These are phyloP conservation scores for Massarina eburnea DNA, from an alignment of 2,329 filamentous ascomycete genomes.

Conservation along the genomic window DNA sequence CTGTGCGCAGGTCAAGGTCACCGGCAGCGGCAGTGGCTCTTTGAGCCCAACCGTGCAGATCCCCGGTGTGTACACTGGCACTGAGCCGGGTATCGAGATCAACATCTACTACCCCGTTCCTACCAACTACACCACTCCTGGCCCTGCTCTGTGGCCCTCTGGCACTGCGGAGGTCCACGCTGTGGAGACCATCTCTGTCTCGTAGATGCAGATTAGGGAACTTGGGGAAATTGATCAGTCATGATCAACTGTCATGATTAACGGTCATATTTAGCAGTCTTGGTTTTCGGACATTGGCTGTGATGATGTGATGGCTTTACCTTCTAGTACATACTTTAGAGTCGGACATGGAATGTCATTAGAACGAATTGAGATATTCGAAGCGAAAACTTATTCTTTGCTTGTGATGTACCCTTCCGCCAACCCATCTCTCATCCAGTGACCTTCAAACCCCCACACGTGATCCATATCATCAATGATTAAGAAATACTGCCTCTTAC, in stretches of 20 bases:
- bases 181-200: not conserved
- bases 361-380: not conserved
- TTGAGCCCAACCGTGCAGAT: slow-evolving; percentile 45
- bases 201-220: not conserved
- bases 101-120: slow-evolving; percentile 54
- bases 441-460: slow-evolving; percentile 11
- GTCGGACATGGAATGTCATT: too few species aligned
- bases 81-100: slow-evolving; percentile 59
- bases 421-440: not conserved
- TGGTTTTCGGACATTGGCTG: too few species aligned
- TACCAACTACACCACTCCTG: slow-evolving; percentile 12
- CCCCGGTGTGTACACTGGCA: slow-evolving; percentile 56
- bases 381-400: not conserved
- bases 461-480: slow-evolving; percentile 14
- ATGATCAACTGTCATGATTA: too few species aligned
- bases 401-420: too few species aligned
- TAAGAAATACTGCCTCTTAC: slow-evolving; percentile 7
- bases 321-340: too few species aligned
- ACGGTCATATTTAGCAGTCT: too few species aligned
- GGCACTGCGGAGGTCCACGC: slow-evolving; percentile 6
- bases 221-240: too few species aligned
- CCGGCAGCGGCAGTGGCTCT: slow-evolving; percentile 39
- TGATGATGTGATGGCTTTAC: too few species aligned
- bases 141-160: slow-evolving; percentile 8
- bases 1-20: slow-evolving; percentile 15